Conservation (phyloP, 176 grass and related monocot species). For the Hsuehochloa calcarea region DNA sequence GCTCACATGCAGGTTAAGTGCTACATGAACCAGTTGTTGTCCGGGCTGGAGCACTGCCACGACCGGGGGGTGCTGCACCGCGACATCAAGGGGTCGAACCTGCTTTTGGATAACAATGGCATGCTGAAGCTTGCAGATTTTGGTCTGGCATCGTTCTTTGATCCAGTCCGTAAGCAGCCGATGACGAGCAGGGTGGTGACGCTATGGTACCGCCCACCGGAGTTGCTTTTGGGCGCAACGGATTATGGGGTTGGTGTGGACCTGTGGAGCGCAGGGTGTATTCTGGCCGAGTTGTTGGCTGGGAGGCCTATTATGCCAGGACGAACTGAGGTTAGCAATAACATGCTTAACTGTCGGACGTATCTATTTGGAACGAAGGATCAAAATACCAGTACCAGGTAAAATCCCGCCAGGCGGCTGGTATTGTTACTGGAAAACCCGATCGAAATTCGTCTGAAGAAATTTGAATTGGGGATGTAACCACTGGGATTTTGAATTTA, state of each 20-base stretch:
- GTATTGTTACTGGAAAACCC: too few species aligned
- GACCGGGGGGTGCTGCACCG: conserved; percentile 68
- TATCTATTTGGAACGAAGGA: conserved; percentile 10
- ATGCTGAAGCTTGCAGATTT: conserved; percentile 79
- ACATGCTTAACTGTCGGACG: neutral
- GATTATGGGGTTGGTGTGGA: conserved; percentile 81
- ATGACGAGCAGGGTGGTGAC: conserved; percentile 90
- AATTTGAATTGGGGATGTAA: too few species aligned
- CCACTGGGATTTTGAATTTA: too few species aligned
- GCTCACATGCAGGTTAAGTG: conserved; percentile 63
- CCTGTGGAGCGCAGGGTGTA: conserved; percentile 82
- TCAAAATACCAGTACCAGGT: too few species aligned
- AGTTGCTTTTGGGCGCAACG: conserved; percentile 68
- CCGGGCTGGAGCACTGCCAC: conserved; percentile 75
- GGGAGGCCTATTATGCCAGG: conserved; percentile 88
- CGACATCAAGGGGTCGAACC: conserved; percentile 79
- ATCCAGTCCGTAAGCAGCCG: conserved; percentile 63
- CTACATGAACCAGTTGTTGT: conserved; percentile 76
- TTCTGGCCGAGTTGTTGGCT: conserved; percentile 70
- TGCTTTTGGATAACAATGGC: conserved; percentile 75
- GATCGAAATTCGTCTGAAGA: too few species aligned
- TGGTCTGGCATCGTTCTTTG: conserved; percentile 63
- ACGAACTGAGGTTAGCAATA: conserved; percentile 69
- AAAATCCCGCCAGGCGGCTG: too few species aligned
- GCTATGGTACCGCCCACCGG: conserved; percentile 75